Evolutionary conservation across 768 basidiomycete genomes (phyloP), one percentile per base, ranked within the genome.

Genomic region (Suillus discolor): DNA sequence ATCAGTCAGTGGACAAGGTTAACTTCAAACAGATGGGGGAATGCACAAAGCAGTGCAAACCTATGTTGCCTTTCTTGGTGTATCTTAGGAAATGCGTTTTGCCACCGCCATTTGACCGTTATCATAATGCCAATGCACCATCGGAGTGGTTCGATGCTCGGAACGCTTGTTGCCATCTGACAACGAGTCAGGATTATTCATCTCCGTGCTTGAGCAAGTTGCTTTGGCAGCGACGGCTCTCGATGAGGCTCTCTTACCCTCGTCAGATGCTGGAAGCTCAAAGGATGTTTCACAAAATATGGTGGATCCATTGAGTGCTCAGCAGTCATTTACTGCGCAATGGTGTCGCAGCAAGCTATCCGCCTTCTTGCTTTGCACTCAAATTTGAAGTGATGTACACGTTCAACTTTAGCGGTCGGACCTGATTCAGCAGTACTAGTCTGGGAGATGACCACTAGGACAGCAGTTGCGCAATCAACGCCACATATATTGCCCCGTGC

Each of bases 1-100:
- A 76, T 74, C 70, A 71, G 47, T 62, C 41, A 44, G 18, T 47
- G 62, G 62, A 75, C 75, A 77, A 77, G 75, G 75, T 77, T 77
- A 77, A 71, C 75, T 78, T 64, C 44, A 6, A 63, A 60, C 39
- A 64, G 57, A 68, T 66, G 71, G 71, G 71, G 72, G 70, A 54
- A 54, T 54, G 28, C 53, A 62, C 53, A 61, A 31, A 62, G 69
- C 66, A 45, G 66, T 67, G 62, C 59, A 60, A 28, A 25, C 59
- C 20, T 36, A 41, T 20, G 41, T 60, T 60, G 18, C 59, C 59
- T 60, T 60, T 60, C 59, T 60, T 31, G 39, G 59, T 25, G 39
- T 25, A 42, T 20, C 25, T 28, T 42, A 60, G 39, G 59, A 60
- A 60, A 60, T 41, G 28, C 18, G 41, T 60, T 60, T 42, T 42